Evolutionary conservation across 768 basidiomycete species (phyloP).

Genomic region (Boletus edulis): DNA sequence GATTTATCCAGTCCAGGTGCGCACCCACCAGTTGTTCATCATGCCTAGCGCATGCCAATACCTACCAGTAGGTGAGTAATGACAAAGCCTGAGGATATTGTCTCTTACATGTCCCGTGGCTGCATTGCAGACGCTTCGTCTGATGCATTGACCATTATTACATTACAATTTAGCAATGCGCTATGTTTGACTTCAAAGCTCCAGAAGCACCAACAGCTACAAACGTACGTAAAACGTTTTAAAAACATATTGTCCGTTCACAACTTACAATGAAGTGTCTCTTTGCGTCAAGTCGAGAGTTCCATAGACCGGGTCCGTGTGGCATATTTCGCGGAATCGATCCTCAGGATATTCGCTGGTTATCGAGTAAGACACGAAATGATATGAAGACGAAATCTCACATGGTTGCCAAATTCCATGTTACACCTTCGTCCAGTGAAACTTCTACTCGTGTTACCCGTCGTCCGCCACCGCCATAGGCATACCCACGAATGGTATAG

Average conservation of each 20-base stretch:
- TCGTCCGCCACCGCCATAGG: constrained; percentile 60
- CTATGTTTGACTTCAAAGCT: constrained; percentile 35
- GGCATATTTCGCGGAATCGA: constrained; percentile 38
- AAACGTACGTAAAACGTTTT: neutral
- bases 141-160: constrained; percentile 50
- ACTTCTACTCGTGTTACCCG: constrained; percentile 58
- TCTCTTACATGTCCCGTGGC: constrained; percentile 48
- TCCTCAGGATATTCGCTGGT: constrained; percentile 49
- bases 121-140: constrained; percentile 53
- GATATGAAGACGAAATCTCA: constrained; percentile 1
- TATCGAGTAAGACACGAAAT: constrained; percentile 1
- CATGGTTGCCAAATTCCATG: constrained; percentile 48
- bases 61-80: constrained; percentile 15
- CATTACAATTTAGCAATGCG: constrained; percentile 33
- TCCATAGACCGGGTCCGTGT: constrained; percentile 45
- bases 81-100: neutral
- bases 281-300: constrained; percentile 44
- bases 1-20: neutral
- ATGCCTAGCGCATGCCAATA: constrained; percentile 57
- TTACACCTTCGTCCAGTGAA: constrained; percentile 49
- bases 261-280: constrained; percentile 46
- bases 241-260: neutral
- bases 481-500: constrained; percentile 54
- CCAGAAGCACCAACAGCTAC: constrained; percentile 62
- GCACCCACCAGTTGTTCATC: constrained; percentile 49